Evolutionary conservation across 2,329 filamentous ascomycete genomes (phyloP).

Genomic region (Sclerotinia nivalis): DNA sequence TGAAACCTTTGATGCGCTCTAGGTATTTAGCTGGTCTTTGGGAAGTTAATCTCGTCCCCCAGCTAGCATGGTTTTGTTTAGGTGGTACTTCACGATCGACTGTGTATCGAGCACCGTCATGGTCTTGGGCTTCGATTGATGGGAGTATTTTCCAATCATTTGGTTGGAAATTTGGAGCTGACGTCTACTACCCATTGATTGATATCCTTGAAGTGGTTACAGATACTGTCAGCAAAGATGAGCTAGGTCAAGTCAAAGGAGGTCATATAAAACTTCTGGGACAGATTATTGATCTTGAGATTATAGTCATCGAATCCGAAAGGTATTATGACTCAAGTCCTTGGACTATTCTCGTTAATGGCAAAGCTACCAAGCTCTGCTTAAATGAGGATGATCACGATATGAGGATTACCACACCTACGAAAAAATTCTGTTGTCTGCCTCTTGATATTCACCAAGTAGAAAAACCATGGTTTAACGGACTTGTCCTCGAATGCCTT

Average conservation of each 20-base stretch:
- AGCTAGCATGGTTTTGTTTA: neutral
- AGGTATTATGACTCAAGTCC: too few species aligned
- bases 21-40: neutral
- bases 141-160: fast-evolving
- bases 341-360: too few species aligned
- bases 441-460: neutral
- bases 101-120: neutral
- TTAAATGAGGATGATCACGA: too few species aligned
- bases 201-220: neutral
- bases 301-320: neutral
- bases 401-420: neutral
- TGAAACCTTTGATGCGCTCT: neutral
- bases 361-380: too few species aligned
- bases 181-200: neutral
- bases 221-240: neutral
- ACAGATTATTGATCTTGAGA: neutral
- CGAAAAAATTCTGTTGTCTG: fast-evolving
- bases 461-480: fast-evolving
- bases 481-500: neutral
- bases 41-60: neutral
- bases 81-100: fast-evolving
- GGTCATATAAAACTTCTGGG: neutral
- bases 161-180: neutral
- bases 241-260: neutral
- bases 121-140: neutral